These are phyloP conservation scores for Rhodotorula mucilaginosa DNA, from an alignment of 1,284 basidiomycete species.

Conservation along the genomic window DNA sequence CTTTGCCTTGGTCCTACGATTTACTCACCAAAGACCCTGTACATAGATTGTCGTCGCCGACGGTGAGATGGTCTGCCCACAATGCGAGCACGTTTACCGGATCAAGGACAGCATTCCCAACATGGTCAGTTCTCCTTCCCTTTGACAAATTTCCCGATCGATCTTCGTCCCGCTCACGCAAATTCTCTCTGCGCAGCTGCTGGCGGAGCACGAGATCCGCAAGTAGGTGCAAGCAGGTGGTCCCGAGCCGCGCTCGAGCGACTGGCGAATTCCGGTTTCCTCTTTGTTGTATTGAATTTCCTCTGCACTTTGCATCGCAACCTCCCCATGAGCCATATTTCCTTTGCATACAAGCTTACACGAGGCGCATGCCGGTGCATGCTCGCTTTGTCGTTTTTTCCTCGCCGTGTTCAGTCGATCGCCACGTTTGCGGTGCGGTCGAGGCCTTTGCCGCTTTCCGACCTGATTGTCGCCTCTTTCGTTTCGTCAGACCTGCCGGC, in stretches of 20 bases:
- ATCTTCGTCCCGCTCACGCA: neutral
- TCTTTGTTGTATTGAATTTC: slow-evolving; percentile 8
- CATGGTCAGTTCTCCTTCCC: slow-evolving; percentile 66
- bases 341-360: no score
- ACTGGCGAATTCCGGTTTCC: neutral
- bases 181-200: slow-evolving; percentile 57
- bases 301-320: no score
- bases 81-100: slow-evolving; percentile 84
- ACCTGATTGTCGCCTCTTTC: no score
- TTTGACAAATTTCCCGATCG: neutral
- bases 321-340: no score
- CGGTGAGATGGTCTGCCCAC: slow-evolving; percentile 89
- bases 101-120: slow-evolving; percentile 96
- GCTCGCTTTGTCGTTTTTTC: no score
- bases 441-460: no score
- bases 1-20: no score
- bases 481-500: no score
- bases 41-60: slow-evolving; percentile 84
- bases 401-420: no score
- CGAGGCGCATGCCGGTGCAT: no score
- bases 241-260: neutral
- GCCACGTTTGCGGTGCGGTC: no score
- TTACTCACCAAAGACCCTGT: neutral
- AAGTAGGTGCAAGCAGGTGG: no score
- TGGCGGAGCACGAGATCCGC: slow-evolving; percentile 83